These are phyloP conservation scores for Xylaria sp. DNA, from an alignment of 2,329 filamentous ascomycete genomes.

Conservation along the genomic window DNA sequence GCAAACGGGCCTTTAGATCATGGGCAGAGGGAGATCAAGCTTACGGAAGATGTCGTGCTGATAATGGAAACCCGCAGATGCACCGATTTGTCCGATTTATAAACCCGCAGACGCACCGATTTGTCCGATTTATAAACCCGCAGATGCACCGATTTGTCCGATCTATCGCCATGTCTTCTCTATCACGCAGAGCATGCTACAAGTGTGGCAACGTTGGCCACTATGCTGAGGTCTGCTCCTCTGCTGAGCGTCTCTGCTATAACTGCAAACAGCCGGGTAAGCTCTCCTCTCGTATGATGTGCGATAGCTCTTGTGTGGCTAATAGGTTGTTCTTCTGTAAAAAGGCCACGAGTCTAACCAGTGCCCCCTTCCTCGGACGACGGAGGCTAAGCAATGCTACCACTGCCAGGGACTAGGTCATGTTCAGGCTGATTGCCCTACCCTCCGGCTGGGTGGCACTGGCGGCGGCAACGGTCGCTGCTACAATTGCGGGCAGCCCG, in stretches of 20 bases:
- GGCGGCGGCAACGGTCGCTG: slow-evolving; percentile 83
- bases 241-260: slow-evolving; percentile 97
- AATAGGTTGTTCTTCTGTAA: slow-evolving; percentile 22
- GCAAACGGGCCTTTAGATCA: slow-evolving; percentile 39
- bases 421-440: slow-evolving; percentile 98
- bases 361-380: slow-evolving; percentile 94
- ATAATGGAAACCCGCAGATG: slow-evolving; percentile 40
- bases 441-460: slow-evolving; percentile 85
- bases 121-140: slow-evolving; percentile 31
- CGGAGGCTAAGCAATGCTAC: slow-evolving; percentile 99
- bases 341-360: slow-evolving; percentile 94
- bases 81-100: slow-evolving; percentile 34
- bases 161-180: slow-evolving; percentile 72
- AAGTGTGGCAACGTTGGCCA: slow-evolving; percentile 84
- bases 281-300: neutral
- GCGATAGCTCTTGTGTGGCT: slow-evolving; percentile 8
- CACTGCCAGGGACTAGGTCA: slow-evolving; percentile 98
- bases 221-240: slow-evolving; percentile 91
- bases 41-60: slow-evolving; percentile 44
- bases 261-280: slow-evolving; percentile 92
- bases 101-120: slow-evolving; percentile 33
- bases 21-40: slow-evolving; percentile 35
- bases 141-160: slow-evolving; percentile 37
- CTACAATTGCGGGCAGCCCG: slow-evolving; percentile 94
- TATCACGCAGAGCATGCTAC: slow-evolving; percentile 84